Percentiles rank a stretch among this genome's conserved stretches.
Evolutionary conservation across 192 early-diverging fungal genomes (phyloP).

Genomic region (Paraglomus brasilianum): DNA sequence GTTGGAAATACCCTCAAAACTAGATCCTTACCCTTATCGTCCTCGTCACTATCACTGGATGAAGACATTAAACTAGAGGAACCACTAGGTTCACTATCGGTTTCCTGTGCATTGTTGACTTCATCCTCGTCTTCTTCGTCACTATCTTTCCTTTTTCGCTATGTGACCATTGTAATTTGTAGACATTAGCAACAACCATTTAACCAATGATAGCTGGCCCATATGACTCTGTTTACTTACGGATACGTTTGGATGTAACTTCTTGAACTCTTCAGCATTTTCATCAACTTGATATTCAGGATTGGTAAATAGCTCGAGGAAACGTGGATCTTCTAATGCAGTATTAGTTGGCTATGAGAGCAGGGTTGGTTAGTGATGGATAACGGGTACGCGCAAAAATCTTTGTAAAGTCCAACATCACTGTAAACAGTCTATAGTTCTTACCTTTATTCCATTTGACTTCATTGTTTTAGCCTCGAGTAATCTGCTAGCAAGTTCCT

Average conservation of each 20-base stretch:
- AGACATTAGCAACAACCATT: background rate
- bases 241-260: slow-evolving; percentile 53
- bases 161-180: slow-evolving; percentile 14
- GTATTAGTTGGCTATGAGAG: slow-evolving; percentile 38
- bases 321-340: slow-evolving; percentile 82
- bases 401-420: slow-evolving; percentile 47
- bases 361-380: slow-evolving; percentile 33
- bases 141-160: slow-evolving; percentile 19
- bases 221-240: slow-evolving; percentile 26
- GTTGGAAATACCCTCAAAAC: background rate
- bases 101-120: slow-evolving; percentile 29
- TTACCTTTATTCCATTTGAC: slow-evolving; percentile 38
- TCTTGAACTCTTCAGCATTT: slow-evolving; percentile 73
- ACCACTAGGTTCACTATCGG: slow-evolving; percentile 30
- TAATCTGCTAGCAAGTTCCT: slow-evolving; percentile 75
- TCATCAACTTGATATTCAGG: slow-evolving; percentile 91
- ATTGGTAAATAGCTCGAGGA: slow-evolving; percentile 85
- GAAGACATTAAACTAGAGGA: background rate
- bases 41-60: slow-evolving; percentile 45
- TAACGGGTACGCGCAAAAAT: slow-evolving; percentile 32
- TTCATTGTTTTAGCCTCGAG: slow-evolving; percentile 48
- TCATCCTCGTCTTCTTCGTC: slow-evolving; percentile 34
- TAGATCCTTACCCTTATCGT: slow-evolving; percentile 39
- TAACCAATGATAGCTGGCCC: background rate
- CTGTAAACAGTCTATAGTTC: slow-evolving; percentile 36